Evolutionary conservation across 257 asterid species (phyloP).

Genomic region (Prunella vulgaris): DNA sequence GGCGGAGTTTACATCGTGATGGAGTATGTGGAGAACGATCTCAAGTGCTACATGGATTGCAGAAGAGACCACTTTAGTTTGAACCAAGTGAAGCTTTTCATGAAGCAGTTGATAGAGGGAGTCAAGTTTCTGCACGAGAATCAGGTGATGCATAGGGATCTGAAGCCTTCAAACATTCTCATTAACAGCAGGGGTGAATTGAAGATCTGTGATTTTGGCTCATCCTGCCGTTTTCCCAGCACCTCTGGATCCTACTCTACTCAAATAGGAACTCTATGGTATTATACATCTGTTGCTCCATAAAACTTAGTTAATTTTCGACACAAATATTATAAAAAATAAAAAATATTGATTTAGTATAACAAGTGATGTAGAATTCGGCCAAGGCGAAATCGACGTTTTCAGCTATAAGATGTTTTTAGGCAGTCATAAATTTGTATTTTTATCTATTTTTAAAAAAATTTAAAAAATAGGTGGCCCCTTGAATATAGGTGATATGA

Average conservation of each 20-base stretch:
- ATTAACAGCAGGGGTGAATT: background rate
- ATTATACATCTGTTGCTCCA: too few species aligned
- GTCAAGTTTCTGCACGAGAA: conserved; percentile 13
- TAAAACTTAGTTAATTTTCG: too few species aligned
- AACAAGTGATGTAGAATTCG: too few species aligned
- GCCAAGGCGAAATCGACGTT: too few species aligned
- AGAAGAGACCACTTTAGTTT: background rate
- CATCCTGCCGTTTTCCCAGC: background rate
- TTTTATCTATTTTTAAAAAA: too few species aligned
- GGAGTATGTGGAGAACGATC: conserved; percentile 12
- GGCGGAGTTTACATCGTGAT: background rate
- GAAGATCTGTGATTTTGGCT: conserved; percentile 20
- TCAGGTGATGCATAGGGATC: conserved; percentile 12
- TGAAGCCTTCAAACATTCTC: conserved; percentile 11
- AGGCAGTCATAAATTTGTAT: too few species aligned
- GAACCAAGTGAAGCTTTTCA: conserved; percentile 1
- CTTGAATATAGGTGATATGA: too few species aligned
- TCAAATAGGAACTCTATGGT: background rate
- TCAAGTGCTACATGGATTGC: background rate
- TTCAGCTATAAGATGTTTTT: too few species aligned
- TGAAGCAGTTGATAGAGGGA: conserved; percentile 11
- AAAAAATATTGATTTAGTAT: too few species aligned
- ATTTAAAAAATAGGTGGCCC: too few species aligned
- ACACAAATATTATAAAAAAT: too few species aligned
- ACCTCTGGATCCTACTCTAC: background rate